phyloP scores from a whole-genome alignment of 306 rosid species.

The Quercus bicolor region DNA sequence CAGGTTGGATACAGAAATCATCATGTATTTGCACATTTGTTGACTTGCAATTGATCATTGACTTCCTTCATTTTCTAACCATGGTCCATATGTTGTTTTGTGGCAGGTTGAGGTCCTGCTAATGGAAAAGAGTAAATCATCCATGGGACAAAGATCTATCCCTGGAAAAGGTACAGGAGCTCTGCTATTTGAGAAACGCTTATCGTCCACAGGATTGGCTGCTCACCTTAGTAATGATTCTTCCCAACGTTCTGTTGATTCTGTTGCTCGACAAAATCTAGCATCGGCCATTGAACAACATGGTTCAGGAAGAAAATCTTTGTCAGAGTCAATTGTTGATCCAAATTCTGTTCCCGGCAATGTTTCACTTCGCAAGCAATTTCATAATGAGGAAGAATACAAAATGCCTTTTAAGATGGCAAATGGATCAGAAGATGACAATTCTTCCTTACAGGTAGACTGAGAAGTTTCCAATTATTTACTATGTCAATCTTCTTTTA shows the following conservation, averaged over 20 bases:
- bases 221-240: conserved; percentile 54
- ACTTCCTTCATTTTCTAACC: conserved; percentile 1
- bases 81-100: background rate
- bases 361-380: conserved; percentile 69
- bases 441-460: conserved; percentile 54
- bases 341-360: conserved; percentile 48
- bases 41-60: background rate
- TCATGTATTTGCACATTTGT: background rate
- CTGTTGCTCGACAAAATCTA: conserved; percentile 67
- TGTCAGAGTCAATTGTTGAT: conserved; percentile 61
- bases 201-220: conserved; percentile 50
- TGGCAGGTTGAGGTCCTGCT: conserved; percentile 73
- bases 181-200: conserved; percentile 42
- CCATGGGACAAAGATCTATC: conserved; percentile 42
- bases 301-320: conserved; percentile 89
- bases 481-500: background rate
- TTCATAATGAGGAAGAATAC: conserved; percentile 65
- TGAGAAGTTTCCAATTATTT: conserved; percentile 1
- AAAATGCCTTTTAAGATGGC: conserved; percentile 44
- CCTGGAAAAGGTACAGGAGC: conserved; percentile 51
- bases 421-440: conserved; percentile 61
- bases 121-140: conserved; percentile 62
- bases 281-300: conserved; percentile 71
- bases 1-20: conserved; percentile 51
- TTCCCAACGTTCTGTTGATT: conserved; percentile 58